Base-by-base conservation (phyloP, 768 basidiomycete species). In the Cubamyces sp. region DNA sequence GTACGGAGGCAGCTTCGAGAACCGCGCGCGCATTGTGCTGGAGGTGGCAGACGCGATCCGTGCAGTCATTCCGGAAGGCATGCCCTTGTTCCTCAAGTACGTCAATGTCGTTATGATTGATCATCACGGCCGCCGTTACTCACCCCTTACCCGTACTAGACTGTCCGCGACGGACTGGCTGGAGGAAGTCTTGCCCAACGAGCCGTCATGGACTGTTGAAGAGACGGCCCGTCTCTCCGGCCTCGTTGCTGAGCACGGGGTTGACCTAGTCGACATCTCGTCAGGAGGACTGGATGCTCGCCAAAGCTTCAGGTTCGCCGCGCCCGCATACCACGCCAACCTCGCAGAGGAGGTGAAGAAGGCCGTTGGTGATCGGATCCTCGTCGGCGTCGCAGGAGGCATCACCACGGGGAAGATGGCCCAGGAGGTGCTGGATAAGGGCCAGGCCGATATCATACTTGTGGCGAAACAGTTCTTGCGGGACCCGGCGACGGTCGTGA, bases 131-230 rank as follows among this genome's bases (percentile, higher is more conserved):
- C 25, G 48, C 40, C 19, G 7, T 19, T 16, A 15, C 52, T 61
- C n/a, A 54, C 14, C 16, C 1, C n/a, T 19, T 23, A 2, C n/a
- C 4, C 58, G 28, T 52, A n/a, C n/a, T n/a, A 84, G 86, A 34
- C 73, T 92, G 15, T 88, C 86, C 42, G 92, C 84, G 0, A 87
- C 85, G 0, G 92, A 93, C 60, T 90, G 90, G 87, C 74, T 90
- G 7, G 85, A 87, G 64, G 78, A 82, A 54, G 76, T 78, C 5
- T 71, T 81, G 5, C 84, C 85, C 0, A 74, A 87, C 60, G 83
- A 87, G 63, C 80, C 81, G 18, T 83, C 83, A 5, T 91, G 92
- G 91, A 79, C 81, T 14, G 63, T 82, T 1, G 84, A 88, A 69
- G 91, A 92, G 69, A 89, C 87, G 60, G 80, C 86, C 9, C 65